Percentiles rank a stretch among this genome's conserved stretches.
Evolutionary conservation across 371 early-diverging fungal genomes (phyloP).

Genomic region (Mucor indicus): DNA sequence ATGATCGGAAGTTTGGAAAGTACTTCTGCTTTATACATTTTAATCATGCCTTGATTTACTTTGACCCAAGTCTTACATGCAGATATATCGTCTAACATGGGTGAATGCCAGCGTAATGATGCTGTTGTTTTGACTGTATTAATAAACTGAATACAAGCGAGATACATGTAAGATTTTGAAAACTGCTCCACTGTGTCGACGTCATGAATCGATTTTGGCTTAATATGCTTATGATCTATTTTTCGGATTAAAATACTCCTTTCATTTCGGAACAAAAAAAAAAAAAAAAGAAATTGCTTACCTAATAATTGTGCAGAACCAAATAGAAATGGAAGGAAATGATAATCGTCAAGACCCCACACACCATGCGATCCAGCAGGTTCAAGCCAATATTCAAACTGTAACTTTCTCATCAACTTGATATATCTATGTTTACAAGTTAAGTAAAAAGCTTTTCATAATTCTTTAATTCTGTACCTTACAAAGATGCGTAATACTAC

Average conservation of each 20-base stretch:
- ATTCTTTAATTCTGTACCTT: conserved; percentile 30
- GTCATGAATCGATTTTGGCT: conserved; percentile 88
- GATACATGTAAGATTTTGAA: conserved; percentile 86
- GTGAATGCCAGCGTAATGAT: conserved; percentile 82
- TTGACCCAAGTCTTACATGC: conserved; percentile 91
- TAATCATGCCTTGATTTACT: conserved; percentile 94
- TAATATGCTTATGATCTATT: conserved; percentile 72
- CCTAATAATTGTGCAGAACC: conserved; percentile 87
- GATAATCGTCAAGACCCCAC: conserved; percentile 99
- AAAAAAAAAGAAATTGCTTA: no score
- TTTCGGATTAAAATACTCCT: background rate
- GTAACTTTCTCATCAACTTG: conserved; percentile 82
- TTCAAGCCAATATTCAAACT: conserved; percentile 92
- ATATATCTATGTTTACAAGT: conserved; percentile 65
- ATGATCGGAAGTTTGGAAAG: conserved; percentile 95
- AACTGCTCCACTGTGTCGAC: conserved; percentile 81
- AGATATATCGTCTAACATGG: conserved; percentile 95
- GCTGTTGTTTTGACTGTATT: conserved; percentile 68
- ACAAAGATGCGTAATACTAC: conserved; percentile 83
- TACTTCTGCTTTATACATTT: conserved; percentile 98
- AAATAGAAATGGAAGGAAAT: conserved; percentile 96
- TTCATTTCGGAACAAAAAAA: no score
- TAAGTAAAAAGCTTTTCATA: background rate
- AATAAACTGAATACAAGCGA: conserved; percentile 89
- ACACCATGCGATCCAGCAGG: conserved; percentile 99